Percentiles rank a stretch among this genome's conserved stretches.
Conservation (phyloP, 2,329 filamentous ascomycete genomes). For the Hymenoscyphus occultus region DNA sequence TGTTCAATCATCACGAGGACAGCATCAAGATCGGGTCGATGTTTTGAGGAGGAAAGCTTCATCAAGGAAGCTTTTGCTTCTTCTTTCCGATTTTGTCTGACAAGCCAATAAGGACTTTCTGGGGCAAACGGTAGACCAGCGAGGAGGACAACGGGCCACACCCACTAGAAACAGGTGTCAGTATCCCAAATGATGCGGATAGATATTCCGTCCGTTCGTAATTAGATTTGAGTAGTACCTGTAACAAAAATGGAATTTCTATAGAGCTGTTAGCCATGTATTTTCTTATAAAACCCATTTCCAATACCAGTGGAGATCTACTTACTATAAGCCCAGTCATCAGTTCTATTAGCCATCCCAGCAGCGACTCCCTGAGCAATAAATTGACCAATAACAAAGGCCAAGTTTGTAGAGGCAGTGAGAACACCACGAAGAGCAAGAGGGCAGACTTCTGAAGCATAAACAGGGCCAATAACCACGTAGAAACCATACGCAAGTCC, state of each 20-base stretch:
- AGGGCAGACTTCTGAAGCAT: slow-evolving; percentile 48
- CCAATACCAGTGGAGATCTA: background rate
- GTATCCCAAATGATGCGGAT: background rate
- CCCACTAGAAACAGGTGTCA: slow-evolving; percentile 38
- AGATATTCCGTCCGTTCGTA: background rate
- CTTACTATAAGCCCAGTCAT: slow-evolving; percentile 25
- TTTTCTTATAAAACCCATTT: too few species aligned
- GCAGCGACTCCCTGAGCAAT: slow-evolving; percentile 46
- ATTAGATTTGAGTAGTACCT: background rate
- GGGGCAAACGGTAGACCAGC: slow-evolving; percentile 44
- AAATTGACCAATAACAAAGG: slow-evolving; percentile 48
- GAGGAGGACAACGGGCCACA: slow-evolving; percentile 46
- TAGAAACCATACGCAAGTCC: slow-evolving; percentile 47
- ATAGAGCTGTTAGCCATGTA: background rate
- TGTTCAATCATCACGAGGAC: slow-evolving; percentile 52
- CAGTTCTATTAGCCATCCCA: slow-evolving; percentile 17
- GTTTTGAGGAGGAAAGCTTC: slow-evolving; percentile 43
- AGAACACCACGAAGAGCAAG: slow-evolving; percentile 50
- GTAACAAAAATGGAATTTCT: slow-evolving; percentile 1
- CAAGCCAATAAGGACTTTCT: slow-evolving; percentile 49
- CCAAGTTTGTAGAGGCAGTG: slow-evolving; percentile 49
- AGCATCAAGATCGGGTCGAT: slow-evolving; percentile 40
- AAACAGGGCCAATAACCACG: slow-evolving; percentile 39
- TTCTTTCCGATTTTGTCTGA: slow-evolving; percentile 42
- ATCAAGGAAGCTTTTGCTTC: slow-evolving; percentile 38